Base-by-base conservation (phyloP, 2,329 filamentous ascomycete genomes). In the Aspergillus thermomutatus region DNA sequence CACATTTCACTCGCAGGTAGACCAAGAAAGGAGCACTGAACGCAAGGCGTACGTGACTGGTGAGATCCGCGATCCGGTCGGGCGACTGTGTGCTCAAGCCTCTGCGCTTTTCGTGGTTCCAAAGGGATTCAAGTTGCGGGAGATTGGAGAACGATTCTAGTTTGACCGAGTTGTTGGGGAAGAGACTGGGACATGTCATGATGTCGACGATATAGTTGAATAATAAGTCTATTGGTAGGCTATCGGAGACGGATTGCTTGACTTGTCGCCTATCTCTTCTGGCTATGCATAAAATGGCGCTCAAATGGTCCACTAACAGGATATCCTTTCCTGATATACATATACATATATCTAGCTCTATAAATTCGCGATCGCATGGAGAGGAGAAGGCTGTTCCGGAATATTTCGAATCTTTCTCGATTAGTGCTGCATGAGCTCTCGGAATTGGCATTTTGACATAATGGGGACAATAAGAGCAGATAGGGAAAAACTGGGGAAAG, bases 101-200 rank as follows among this genome's bases (percentile, higher is more conserved):
- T 81, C 77, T 50, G 82, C 75, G 6, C 67, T 87, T 49, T 87
- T 86, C 66, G 82, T 86, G 40, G 80, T 84, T n/a, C 83, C 83
- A 4, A 80, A 80, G 69, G 75, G 72, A 11, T 71, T 80, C 58
- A 69, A 76, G 55, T 66, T 80, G 49, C 70, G 64, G 59, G 70
- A 69, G 41, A 60, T 79, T 52, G 72, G 72, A 10, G 70, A 78
- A 53, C 64, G 67, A 8, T 80, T 78, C 55, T 79, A 69, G 52
- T 23, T 14, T 40, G 3, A 40, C 4, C 34, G 21, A 17, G 23
- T 25, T 7, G 19, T 26, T 3, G 3, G 41, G 17, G n/a, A 19
- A 4, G 4, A 45, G 41, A 10, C 21, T 23, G 41, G 14, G 23
- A 26, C 21, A 25, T 23, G 19, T 26, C 21, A 6, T 46, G 43